Percentiles rank a stretch among this genome's conserved stretches.
phyloP scores from a whole-genome alignment of 1,284 basidiomycete species.

The Mycosarcoma mackinlayi region DNA sequence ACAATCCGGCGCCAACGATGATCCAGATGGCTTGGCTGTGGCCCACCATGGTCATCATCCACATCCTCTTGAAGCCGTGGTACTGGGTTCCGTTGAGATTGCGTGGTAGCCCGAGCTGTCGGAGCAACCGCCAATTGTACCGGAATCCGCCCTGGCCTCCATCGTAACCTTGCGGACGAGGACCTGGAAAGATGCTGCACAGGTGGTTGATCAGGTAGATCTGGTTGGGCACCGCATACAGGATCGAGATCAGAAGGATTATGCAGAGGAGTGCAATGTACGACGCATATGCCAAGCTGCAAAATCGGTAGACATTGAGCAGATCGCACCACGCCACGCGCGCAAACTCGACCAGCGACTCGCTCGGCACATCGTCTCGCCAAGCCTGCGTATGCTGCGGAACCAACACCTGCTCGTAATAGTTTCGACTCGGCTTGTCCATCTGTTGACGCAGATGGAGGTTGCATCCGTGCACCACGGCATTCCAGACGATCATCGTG shows the following conservation, averaged over 20 bases:
- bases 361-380: background rate
- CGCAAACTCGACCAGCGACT: background rate
- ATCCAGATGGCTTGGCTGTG: slow-evolving; percentile 3
- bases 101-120: slow-evolving; percentile 1
- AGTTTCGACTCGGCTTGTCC: background rate
- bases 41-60: slow-evolving; percentile 21
- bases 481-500: slow-evolving; percentile 9
- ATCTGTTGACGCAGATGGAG: background rate
- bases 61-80: slow-evolving; percentile 12
- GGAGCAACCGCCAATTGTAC: background rate
- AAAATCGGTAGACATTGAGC: slow-evolving; percentile 10
- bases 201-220: slow-evolving; percentile 17
- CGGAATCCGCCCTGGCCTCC: no score
- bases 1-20: background rate
- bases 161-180: background rate
- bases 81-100: background rate
- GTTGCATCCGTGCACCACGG: background rate
- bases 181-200: slow-evolving; percentile 7
- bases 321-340: background rate
- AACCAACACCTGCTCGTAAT: background rate
- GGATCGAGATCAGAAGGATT: background rate
- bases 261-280: slow-evolving; percentile 3
- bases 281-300: slow-evolving; percentile 3
- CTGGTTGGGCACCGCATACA: slow-evolving; percentile 12
- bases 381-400: background rate